Base-by-base conservation (phyloP, 78 protist species). In the Dictyostelium firmibasis region DNA sequence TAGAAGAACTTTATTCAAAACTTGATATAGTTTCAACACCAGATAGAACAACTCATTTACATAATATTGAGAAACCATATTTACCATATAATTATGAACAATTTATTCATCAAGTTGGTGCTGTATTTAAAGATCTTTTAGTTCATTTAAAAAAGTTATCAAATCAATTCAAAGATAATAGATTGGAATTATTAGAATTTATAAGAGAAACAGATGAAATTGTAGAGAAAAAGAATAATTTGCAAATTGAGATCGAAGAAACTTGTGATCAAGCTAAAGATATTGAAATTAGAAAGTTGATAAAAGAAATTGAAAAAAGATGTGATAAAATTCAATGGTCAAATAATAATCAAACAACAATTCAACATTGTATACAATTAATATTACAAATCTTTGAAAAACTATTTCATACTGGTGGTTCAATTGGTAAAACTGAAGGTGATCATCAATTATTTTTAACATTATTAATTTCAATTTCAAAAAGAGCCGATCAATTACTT, bases 1-100 rank as follows among this genome's bases (percentile, higher is more conserved):
- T 87, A 82, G 82, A 87, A 25, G 93, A 87, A 6, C 14, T 87
- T 67, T 87, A 87, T 44, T 2, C 27, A 10, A 87, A 87, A 38
- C 1, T 87, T 0, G 25, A 35, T 4, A 31, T 78, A 8, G 20
- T 87, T 6, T 41, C 93, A 41, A 87, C 86, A 13, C 81, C 27
- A 4, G 93, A 87, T 9, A 87, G 69, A 31, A 8, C 25, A n/a
- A 53, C 60, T 6, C 92, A 83, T 25, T 14, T 38, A 43, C 33
- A n/a, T 18, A 53, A 16, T 11, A 33, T 14, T 7, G 36, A 78
- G 9, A 78, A 57, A 25, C 43, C 10, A 27, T 25, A 23, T 20
- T 23, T 87, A 14, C 76, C 85, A 16, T 87, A 35, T 64, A 87
- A 35, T 10, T 78, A 77, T 14, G 11, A n/a, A 43, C 78, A 87